These are phyloP conservation scores for Luzula sylvatica DNA, from an alignment of 176 grass and related monocot species.

Conservation along the genomic window DNA sequence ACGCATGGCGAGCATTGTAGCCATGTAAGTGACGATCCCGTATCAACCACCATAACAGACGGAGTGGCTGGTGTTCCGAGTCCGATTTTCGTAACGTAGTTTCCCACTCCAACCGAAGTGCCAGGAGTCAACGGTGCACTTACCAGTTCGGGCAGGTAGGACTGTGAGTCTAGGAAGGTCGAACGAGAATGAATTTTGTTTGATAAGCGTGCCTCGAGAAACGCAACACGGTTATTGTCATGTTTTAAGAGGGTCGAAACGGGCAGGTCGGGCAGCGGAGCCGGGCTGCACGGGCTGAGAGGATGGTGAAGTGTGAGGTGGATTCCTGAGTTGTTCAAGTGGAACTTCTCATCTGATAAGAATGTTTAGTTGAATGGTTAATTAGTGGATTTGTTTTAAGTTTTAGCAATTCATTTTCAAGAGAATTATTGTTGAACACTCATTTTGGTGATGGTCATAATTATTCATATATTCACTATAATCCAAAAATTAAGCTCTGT, in stretches of 20 bases:
- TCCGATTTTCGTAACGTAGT: constrained; percentile 63
- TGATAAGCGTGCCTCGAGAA: constrained; percentile 38
- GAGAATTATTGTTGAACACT: too few species aligned
- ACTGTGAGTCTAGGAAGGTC: too few species aligned
- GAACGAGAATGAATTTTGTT: too few species aligned
- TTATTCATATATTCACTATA: too few species aligned
- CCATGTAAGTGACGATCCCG: constrained; percentile 73
- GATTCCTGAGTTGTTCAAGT: constrained; percentile 36
- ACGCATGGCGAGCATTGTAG: constrained; percentile 72
- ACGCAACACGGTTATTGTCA: constrained; percentile 47
- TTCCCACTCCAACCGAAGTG: constrained; percentile 52
- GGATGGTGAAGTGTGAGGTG: constrained; percentile 56
- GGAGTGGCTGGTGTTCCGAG: constrained; percentile 47
- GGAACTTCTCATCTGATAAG: not conserved
- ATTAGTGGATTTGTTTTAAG: too few species aligned
- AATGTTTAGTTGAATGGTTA: too few species aligned
- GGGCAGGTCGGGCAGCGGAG: constrained; percentile 31
- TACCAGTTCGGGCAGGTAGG: too few species aligned
- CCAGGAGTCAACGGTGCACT: constrained; percentile 44
- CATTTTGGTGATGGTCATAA: too few species aligned
- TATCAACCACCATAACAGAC: constrained; percentile 81
- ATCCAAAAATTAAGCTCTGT: too few species aligned
- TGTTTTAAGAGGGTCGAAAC: constrained; percentile 47
- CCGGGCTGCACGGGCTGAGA: constrained; percentile 55
- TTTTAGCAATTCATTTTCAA: too few species aligned